These are phyloP conservation scores for Fusarium pininemorale DNA, from an alignment of 2,329 filamentous ascomycete genomes.

Conservation along the genomic window DNA sequence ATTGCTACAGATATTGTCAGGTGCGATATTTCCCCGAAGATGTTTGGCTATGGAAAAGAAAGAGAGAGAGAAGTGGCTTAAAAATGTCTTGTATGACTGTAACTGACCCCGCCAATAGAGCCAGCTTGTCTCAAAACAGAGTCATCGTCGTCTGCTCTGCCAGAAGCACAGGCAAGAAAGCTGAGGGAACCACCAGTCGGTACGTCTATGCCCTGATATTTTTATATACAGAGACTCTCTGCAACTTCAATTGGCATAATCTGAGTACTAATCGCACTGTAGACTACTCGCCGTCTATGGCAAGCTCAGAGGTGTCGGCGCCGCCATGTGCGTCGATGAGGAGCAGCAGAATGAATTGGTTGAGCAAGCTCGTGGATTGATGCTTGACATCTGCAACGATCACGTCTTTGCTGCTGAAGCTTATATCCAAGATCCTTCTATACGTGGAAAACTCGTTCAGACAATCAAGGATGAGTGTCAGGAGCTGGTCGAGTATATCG, in stretches of 20 bases:
- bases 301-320: constrained; percentile 63
- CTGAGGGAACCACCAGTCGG: constrained; percentile 94
- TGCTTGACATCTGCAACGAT: constrained; percentile 83
- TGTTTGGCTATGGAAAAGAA: background rate
- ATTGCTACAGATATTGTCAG: constrained; percentile 56
- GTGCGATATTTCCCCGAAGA: constrained; percentile 41
- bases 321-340: constrained; percentile 61
- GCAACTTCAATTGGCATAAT: background rate
- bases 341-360: constrained; percentile 62
- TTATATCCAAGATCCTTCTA: constrained; percentile 65
- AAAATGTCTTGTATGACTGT: constrained; percentile 22
- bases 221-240: background rate
- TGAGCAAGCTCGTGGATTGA: constrained; percentile 75
- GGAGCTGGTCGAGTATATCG: constrained; percentile 78
- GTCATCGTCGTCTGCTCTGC: constrained; percentile 96
- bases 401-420: constrained; percentile 77
- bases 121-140: constrained; percentile 70
- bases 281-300: constrained; percentile 69
- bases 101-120: constrained; percentile 43
- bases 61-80: background rate
- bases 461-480: constrained; percentile 83
- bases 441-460: constrained; percentile 67
- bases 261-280: background rate
- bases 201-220: constrained; percentile 56
- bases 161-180: constrained; percentile 91